Base-by-base conservation (phyloP, 495 filamentous ascomycete genomes). In the Polyplosphaeria fusca region DNA sequence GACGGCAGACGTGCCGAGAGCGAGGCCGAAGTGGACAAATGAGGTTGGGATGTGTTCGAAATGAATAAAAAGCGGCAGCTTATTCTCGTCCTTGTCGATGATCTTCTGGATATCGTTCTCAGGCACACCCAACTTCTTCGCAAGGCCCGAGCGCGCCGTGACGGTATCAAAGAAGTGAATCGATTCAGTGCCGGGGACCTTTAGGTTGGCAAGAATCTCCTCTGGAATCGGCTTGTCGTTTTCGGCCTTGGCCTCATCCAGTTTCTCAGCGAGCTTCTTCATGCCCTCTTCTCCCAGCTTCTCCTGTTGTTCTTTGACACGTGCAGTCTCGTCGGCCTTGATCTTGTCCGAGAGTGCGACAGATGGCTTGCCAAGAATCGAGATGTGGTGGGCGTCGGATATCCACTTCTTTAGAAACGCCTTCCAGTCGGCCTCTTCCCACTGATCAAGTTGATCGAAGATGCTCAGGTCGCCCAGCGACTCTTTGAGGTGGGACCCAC, bases 141-240 rank as follows among this genome's bases (percentile, higher is more conserved):
- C 94, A 61, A 84, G 71, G 35, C 94, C 93, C 24, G 91, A 89
- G 49, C 90, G 78, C 27, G 91, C 93, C 1, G 90, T 96, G 5
- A 77, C 82, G 0, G 93, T 93, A 42, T 91, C 80, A 64, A 95
- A 91, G 70, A 97, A 96, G 70, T 96, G 89, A 39, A 95, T 93
- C 0, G 90, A 91, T 5, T 91, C 85, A 0, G 88, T 84, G 11
- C 82, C 79, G 18, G 93, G 94, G 30, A 99, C 86, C 39, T 79
- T 67, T 73, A 94, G 95, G 44, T 84, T 76, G 47, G 84, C 83
- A n/a, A 97, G 73, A 25, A 94, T 67, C 23, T 87, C 81, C 40
- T 81, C 76, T 5, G 89, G 88, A 39, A 93, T 89, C 35, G 86
- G 81, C 67, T 84, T 82, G 65, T 95, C 87, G 63, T 94, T 95